Evolutionary conservation across 2,329 filamentous ascomycete genomes (phyloP).

Genomic region (Fonsecaea nubica): DNA sequence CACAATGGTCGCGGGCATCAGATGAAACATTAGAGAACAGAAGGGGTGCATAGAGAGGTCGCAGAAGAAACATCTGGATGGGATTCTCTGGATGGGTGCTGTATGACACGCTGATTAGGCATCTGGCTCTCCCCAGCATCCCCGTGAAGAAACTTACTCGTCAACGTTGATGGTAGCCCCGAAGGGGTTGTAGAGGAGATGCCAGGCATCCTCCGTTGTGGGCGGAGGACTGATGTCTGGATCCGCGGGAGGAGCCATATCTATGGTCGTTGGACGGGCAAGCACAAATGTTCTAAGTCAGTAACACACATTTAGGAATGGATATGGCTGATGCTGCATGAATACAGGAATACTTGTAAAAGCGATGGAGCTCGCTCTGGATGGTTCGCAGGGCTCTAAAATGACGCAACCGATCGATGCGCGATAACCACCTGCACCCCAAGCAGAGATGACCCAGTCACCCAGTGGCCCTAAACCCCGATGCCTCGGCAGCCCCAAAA

Average conservation of each 20-base stretch:
- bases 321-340: background rate
- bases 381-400: slow-evolving; percentile 5
- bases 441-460: background rate
- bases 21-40: slow-evolving; percentile 71
- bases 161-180: slow-evolving; percentile 31
- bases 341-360: background rate
- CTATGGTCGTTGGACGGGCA: background rate
- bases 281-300: background rate
- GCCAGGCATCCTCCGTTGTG: slow-evolving; percentile 29
- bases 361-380: background rate
- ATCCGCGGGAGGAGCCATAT: background rate
- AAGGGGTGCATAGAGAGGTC: slow-evolving; percentile 63
- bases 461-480: too few species aligned
- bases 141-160: slow-evolving; percentile 22
- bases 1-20: slow-evolving; percentile 70
- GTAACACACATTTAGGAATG: background rate
- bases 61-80: slow-evolving; percentile 55
- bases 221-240: slow-evolving; percentile 4
- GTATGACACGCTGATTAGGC: background rate
- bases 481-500: too few species aligned
- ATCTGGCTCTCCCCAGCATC: background rate
- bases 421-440: background rate
- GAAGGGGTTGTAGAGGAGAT: slow-evolving; percentile 39
- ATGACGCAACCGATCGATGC: slow-evolving; percentile 13
- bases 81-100: slow-evolving; percentile 42